A percentile compares a stretch with the other conserved stretches of the same genome.
These are phyloP conservation scores for Juncus effusus DNA, from an alignment of 176 grass and related monocot species.

Conservation along the genomic window DNA sequence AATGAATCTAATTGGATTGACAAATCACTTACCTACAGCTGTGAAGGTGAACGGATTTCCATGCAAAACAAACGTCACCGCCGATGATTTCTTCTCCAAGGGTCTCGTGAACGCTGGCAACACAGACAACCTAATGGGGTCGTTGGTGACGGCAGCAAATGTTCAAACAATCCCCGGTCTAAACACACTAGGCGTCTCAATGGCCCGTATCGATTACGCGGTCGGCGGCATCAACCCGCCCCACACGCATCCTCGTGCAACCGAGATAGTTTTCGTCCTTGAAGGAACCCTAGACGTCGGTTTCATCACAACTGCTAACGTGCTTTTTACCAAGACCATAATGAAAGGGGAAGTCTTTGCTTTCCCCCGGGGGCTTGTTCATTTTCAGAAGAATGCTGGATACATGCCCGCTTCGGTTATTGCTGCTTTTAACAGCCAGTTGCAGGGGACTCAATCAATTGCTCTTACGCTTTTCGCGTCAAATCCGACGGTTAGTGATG, in stretches of 20 bases:
- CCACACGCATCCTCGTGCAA: conserved; percentile 78
- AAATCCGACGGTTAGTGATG: conserved; percentile 28
- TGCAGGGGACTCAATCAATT: conserved; percentile 61
- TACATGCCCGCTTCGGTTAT: conserved; percentile 35
- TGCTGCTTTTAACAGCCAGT: conserved; percentile 75
- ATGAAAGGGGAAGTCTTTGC: conserved; percentile 53
- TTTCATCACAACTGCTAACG: conserved; percentile 65
- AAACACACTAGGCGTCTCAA: conserved; percentile 74
- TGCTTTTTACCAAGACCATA: conserved; percentile 51
- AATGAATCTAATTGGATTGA: too few species aligned
- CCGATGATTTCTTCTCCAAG: conserved; percentile 58
- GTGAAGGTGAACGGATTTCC: conserved; percentile 64
- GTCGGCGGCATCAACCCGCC: conserved; percentile 53
- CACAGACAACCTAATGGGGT: conserved; percentile 44
- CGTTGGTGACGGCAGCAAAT: conserved; percentile 40
- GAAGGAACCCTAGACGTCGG: conserved; percentile 64
- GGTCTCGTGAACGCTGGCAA: conserved; percentile 42
- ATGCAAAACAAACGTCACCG: conserved; percentile 60
- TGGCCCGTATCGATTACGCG: conserved; percentile 71
- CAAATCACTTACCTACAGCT: conserved; percentile 26
- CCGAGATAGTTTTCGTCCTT: conserved; percentile 70
- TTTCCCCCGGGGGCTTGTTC: conserved; percentile 61
- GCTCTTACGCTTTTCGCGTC: conserved; percentile 54
- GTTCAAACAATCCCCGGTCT: conserved; percentile 49
- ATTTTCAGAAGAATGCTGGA: conserved; percentile 74